phyloP scores from a whole-genome alignment of 2,329 filamentous ascomycete species.

The Colletotrichum echinochloae region DNA sequence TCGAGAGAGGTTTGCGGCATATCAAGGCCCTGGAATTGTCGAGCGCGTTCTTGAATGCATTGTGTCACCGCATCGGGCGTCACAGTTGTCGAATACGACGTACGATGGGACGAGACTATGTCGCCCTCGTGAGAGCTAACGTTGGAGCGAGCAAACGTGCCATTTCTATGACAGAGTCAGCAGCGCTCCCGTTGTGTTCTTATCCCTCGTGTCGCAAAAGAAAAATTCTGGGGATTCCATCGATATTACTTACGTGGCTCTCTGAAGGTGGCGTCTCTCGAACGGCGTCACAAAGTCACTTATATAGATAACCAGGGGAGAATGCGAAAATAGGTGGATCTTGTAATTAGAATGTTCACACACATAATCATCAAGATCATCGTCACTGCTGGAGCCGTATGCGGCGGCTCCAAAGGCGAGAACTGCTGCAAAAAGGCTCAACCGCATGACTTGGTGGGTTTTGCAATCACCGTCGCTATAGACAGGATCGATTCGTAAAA shows the following conservation, averaged over 20 bases:
- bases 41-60: constrained; percentile 54
- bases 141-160: constrained; percentile 52
- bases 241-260: constrained; percentile 49
- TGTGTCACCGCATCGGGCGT: constrained; percentile 50
- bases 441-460: not conserved
- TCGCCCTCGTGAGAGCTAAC: constrained; percentile 48
- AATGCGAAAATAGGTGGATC: constrained; percentile 50
- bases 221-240: not conserved
- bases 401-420: not conserved
- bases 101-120: constrained; percentile 47
- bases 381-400: not conserved
- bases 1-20: constrained; percentile 50
- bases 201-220: accelerated
- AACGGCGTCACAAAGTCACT: constrained; percentile 51
- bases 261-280: constrained; percentile 51
- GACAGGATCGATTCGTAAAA: too few species aligned
- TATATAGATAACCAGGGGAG: constrained; percentile 55
- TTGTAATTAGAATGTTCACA: constrained; percentile 51
- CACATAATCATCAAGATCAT: constrained; percentile 33
- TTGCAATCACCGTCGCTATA: not conserved
- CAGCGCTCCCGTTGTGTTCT: not conserved
- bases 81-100: constrained; percentile 54
- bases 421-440: not conserved
- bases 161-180: constrained; percentile 45
- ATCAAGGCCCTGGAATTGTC: constrained; percentile 54